Percentiles rank a stretch among this genome's conserved stretches.
phyloP scores from a whole-genome alignment of 352 stramenopile genomes.

The Hyaloperonospora brassicae region DNA sequence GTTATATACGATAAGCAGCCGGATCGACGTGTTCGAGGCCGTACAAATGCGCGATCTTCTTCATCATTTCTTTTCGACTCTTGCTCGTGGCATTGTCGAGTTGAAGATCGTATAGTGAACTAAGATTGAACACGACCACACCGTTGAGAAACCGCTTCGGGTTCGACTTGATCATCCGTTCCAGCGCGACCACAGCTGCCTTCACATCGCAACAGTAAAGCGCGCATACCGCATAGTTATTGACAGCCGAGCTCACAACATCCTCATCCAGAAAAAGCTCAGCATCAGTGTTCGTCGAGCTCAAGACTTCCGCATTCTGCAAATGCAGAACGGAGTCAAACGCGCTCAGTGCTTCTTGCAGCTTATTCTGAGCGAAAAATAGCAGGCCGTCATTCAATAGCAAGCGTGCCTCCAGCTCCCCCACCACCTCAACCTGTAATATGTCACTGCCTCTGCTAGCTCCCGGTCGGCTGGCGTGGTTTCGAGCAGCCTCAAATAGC shows the following conservation, averaged over 20 bases:
- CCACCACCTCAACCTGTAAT: slow-evolving; percentile 11
- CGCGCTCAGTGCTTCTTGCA: slow-evolving; percentile 65
- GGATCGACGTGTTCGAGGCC: slow-evolving; percentile 69
- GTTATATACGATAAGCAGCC: slow-evolving; percentile 59
- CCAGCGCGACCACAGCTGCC: slow-evolving; percentile 52
- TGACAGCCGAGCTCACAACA: slow-evolving; percentile 59
- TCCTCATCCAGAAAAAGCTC: slow-evolving; percentile 57
- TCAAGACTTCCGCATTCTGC: slow-evolving; percentile 15
- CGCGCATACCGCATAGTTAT: slow-evolving; percentile 77
- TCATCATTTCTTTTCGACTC: slow-evolving; percentile 79
- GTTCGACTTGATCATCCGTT: slow-evolving; percentile 63
- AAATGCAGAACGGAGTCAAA: slow-evolving; percentile 65
- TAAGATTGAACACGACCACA: slow-evolving; percentile 74
- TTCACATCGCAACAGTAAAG: slow-evolving; percentile 78
- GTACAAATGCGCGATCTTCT: slow-evolving; percentile 63
- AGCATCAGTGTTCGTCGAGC: slow-evolving; percentile 19
- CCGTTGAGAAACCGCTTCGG: slow-evolving; percentile 61
- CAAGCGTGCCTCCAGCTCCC: slow-evolving; percentile 41
- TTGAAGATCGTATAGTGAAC: slow-evolving; percentile 72
- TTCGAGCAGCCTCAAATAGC: slow-evolving; percentile 42
- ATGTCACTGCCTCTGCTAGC: not conserved
- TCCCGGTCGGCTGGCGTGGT: slow-evolving; percentile 23
- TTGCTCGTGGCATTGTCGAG: slow-evolving; percentile 73
- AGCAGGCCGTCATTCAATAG: slow-evolving; percentile 70
- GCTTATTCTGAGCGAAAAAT: slow-evolving; percentile 69